Conservation (phyloP, 108 stramenopile species). For the Cyclostephanos tholiformis region DNA sequence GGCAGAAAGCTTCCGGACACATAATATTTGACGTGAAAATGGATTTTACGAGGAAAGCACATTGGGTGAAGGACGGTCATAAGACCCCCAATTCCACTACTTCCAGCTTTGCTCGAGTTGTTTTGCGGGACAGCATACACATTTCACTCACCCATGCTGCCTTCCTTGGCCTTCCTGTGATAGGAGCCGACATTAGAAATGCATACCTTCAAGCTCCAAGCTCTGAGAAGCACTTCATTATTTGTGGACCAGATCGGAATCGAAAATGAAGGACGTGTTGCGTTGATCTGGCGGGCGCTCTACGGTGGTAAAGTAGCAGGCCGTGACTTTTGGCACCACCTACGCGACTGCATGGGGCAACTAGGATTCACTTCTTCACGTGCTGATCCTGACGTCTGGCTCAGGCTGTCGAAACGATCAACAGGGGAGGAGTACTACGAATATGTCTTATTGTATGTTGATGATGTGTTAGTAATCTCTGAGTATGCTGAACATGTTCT, state of each 20-base stretch:
- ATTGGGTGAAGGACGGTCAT: too few species aligned
- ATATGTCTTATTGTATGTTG: slow-evolving; percentile 45
- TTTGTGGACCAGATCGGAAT: too few species aligned
- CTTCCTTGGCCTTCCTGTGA: slow-evolving; percentile 7
- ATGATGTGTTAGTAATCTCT: slow-evolving; percentile 11
- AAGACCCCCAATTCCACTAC: slow-evolving; percentile 1
- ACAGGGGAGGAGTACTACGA: slow-evolving; percentile 40
- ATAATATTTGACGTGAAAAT: too few species aligned
- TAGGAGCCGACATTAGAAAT: too few species aligned
- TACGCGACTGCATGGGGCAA: slow-evolving; percentile 22
- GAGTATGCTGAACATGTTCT: slow-evolving; percentile 46
- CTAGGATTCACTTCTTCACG: slow-evolving; percentile 50
- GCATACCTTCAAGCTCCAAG: slow-evolving; percentile 39
- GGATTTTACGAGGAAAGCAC: too few species aligned
- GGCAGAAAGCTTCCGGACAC: too few species aligned
- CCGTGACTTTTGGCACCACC: slow-evolving; percentile 16
- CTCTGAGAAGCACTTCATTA: too few species aligned
- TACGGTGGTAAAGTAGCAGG: too few species aligned
- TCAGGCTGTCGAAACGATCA: neutral
- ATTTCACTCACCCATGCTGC: slow-evolving; percentile 44
- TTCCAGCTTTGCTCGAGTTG: slow-evolving; percentile 51
- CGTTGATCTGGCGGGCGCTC: too few species aligned
- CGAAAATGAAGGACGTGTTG: too few species aligned
- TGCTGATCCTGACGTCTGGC: slow-evolving; percentile 48
- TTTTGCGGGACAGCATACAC: too few species aligned